Base-by-base conservation (phyloP, 306 rosid species). In the Vigna radiata region DNA sequence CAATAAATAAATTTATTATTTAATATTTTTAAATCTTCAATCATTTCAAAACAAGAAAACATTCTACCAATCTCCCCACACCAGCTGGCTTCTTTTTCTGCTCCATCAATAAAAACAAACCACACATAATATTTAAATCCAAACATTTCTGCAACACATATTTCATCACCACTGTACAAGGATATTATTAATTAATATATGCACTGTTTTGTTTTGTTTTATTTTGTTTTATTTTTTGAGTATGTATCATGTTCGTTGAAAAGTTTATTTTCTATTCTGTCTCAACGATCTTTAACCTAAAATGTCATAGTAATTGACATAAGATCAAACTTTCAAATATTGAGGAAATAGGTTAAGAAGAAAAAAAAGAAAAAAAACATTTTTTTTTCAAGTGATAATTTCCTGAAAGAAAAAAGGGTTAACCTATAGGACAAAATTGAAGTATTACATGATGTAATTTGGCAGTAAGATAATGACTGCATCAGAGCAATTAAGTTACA, bases 71-170 rank as follows among this genome's bases (percentile, higher is more conserved):
- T 48, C 43, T 63, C 64, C 23, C 8, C 29, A 49, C 1, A 13
- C 52, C 71, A 50, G 64, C 65, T 76, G 80, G 64, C 79, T 13
- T 63, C 11, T 43, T 36, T 54, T 50, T 4, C 27, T 76, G 13
- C 23, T 17, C 17, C 23, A 59, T 49, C 21, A 3, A 75, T 18
- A 46, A 44, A 58, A 61, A 53, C 48, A 46, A 43, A 27, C 8
- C 1, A 4, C 19, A 33, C 46, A 1, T 44, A 44, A 14, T 70
- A 12, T 54, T 37, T 3, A 7, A 54, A 10, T 18, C 5, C 21
- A 53, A 52, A 53, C 4, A 7, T 37, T 72, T 72, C 49, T 49
- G 25, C 62, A 6, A 33, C 76, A 71, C 76, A 52, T 31, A 31
- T 49, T 52, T 53, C 11, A 16, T 36, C 11, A 18, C 18, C 41